A percentile compares a stretch with the other conserved stretches of the same genome.
phyloP scores from a whole-genome alignment of 2,329 filamentous ascomycete genomes.

The Pseudogymnoascus sp. region DNA sequence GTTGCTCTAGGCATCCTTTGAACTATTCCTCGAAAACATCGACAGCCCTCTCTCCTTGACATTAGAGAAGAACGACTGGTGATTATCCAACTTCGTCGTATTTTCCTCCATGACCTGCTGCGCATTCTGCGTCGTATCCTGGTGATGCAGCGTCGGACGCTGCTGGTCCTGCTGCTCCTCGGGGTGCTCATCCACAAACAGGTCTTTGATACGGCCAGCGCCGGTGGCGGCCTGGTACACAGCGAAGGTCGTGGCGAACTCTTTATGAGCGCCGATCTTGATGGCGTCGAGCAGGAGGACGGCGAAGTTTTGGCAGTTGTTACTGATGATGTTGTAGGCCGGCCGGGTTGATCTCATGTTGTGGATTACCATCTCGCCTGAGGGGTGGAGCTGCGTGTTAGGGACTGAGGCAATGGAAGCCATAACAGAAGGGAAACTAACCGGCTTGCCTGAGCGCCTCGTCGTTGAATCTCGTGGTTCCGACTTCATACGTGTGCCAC shows the following conservation, averaged over 20 bases:
- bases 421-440: constrained; percentile 24
- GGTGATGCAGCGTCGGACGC: constrained; percentile 21
- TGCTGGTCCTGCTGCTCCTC: constrained; percentile 28
- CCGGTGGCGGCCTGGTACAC: constrained; percentile 45
- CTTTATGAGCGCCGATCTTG: constrained; percentile 39
- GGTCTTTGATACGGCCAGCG: constrained; percentile 40
- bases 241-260: constrained; percentile 45
- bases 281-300: constrained; percentile 45
- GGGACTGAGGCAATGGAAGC: neutral
- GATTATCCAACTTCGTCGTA: constrained; percentile 41
- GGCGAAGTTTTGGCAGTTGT: constrained; percentile 52
- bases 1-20: neutral
- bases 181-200: constrained; percentile 36
- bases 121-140: constrained; percentile 39
- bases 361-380: constrained; percentile 45
- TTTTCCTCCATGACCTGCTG: constrained; percentile 46
- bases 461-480: constrained; percentile 46
- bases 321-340: constrained; percentile 49
- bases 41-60: neutral
- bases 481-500: constrained; percentile 44
- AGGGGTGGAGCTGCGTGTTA: constrained; percentile 11
- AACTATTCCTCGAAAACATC: neutral
- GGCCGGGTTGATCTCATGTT: constrained; percentile 41
- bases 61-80: constrained; percentile 22
- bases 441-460: constrained; percentile 42